Base-by-base conservation (phyloP, 768 basidiomycete species). In the Auricularia sp. region DNA sequence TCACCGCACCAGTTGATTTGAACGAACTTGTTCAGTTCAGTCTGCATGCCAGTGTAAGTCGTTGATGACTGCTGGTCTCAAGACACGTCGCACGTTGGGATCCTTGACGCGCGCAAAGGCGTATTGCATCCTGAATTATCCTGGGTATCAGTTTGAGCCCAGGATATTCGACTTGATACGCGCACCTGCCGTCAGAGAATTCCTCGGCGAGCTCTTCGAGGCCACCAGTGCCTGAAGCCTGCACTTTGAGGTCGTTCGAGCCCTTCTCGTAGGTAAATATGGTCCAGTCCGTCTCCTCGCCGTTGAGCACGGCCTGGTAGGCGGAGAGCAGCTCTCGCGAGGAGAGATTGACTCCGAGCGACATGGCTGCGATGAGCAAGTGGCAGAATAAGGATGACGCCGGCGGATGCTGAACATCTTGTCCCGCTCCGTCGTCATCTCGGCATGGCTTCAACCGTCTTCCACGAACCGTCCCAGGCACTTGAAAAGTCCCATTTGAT, bases 1-100 rank as follows among this genome's bases (percentile, higher is more conserved):
- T 96, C 95, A 54, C 96, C 96, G 69, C 93, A 93, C 95, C 96
- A 97, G 70, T 93, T 92, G 75, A 98, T 88, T 71, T 96, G 91
- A 16, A 98, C 93, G 67, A 95, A 92, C 77, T 97, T 98, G 56
- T 87, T 80, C 2, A 98, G 81, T 66, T 87, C 80, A 71, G 83
- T 91, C 90, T 96, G 62, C 11, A 69, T 62, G 64, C 34, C 56
- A 59, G 16, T 64, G 61, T 51, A 7, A 64, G 60, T 2, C 12
- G 58, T 61, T 34, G 14, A 23, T 1, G 29, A 21, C 35, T 33
- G 47, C n/a, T 36, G 65, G 23, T n/a, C 34, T 47, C 18, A 36
- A 51, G 58, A 35, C 63, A 2, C 2, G 73, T 42, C 85, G 63
- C 69, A 94, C 93, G 72, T 90, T 92, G 51, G 87, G 86, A 74